Conservation (phyloP, 257 asterid genomes). For the Rhazya stricta region DNA sequence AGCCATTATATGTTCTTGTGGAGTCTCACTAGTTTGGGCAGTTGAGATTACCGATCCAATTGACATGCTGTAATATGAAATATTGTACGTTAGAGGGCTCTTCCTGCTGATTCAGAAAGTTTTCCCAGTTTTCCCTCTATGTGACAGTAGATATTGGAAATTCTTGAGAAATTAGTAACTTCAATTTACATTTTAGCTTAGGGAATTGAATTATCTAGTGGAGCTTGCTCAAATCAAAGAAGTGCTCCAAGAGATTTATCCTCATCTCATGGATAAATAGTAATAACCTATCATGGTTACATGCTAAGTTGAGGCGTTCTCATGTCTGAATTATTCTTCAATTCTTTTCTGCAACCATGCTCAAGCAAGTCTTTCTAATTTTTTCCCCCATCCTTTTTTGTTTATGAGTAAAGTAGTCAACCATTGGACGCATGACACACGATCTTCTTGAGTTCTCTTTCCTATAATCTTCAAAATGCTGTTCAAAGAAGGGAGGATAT, state of each 20-base stretch:
- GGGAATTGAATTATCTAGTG: conserved; percentile 9
- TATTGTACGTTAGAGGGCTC: conserved; percentile 25
- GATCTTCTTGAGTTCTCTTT: too few species aligned
- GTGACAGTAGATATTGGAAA: conserved; percentile 13
- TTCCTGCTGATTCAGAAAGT: background rate
- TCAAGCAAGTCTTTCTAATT: too few species aligned
- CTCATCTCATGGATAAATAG: background rate
- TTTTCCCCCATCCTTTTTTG: too few species aligned
- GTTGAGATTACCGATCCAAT: background rate
- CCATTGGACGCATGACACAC: too few species aligned
- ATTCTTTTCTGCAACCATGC: background rate
- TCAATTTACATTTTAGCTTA: conserved; percentile 8
- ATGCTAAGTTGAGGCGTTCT: background rate
- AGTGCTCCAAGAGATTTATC: background rate
- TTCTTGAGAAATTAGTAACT: conserved; percentile 14
- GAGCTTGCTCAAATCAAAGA: background rate
- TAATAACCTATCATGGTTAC: background rate
- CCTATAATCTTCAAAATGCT: background rate
- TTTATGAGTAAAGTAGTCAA: too few species aligned
- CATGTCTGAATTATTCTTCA: background rate
- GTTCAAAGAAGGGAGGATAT: background rate
- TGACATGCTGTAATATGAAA: conserved; percentile 13
- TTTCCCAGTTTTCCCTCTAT: conserved; percentile 9
- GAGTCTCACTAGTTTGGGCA: conserved; percentile 43
- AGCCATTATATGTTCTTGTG: conserved; percentile 68